These are phyloP conservation scores for Fusarium verticillioides DNA, from an alignment of 2,329 filamentous ascomycete species.

Conservation along the genomic window DNA sequence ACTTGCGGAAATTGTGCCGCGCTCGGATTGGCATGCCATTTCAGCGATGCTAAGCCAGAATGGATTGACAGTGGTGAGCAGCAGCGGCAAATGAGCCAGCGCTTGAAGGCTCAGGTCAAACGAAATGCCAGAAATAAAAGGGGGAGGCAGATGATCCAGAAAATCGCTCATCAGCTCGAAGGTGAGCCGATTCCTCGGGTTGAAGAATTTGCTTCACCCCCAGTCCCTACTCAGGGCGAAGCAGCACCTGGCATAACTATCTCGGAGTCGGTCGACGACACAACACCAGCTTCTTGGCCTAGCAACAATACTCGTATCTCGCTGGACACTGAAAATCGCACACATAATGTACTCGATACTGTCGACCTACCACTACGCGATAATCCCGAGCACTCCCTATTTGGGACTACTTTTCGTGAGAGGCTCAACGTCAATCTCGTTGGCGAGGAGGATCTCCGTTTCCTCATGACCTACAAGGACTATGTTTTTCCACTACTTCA, in stretches of 20 bases:
- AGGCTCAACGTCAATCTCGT: not conserved
- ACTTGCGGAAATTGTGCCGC: slow-evolving; percentile 49
- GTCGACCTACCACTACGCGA: not conserved
- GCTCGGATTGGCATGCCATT: slow-evolving; percentile 61
- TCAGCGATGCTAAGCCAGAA: slow-evolving; percentile 55
- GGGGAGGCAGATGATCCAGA: slow-evolving; percentile 44
- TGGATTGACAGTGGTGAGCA: slow-evolving; percentile 57
- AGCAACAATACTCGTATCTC: not conserved
- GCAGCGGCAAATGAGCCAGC: slow-evolving; percentile 40
- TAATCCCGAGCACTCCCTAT: not conserved
- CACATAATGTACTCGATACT: not conserved
- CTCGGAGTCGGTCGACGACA: not conserved
- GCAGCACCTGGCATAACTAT: not conserved
- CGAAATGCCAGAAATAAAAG: slow-evolving; percentile 41
- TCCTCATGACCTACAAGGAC: slow-evolving; percentile 45
- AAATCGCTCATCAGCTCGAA: not conserved
- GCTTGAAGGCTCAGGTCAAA: slow-evolving; percentile 41
- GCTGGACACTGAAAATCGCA: not conserved
- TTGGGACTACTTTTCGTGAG: not conserved
- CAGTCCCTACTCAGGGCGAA: not conserved
- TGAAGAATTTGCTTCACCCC: not conserved
- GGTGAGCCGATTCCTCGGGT: not conserved
- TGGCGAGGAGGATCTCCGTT: slow-evolving; percentile 4
- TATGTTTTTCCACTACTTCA: slow-evolving; percentile 63
- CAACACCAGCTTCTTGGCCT: not conserved